These are phyloP conservation scores for Talaromyces rugulosus DNA, from an alignment of 2,329 filamentous ascomycete genomes.

Conservation along the genomic window DNA sequence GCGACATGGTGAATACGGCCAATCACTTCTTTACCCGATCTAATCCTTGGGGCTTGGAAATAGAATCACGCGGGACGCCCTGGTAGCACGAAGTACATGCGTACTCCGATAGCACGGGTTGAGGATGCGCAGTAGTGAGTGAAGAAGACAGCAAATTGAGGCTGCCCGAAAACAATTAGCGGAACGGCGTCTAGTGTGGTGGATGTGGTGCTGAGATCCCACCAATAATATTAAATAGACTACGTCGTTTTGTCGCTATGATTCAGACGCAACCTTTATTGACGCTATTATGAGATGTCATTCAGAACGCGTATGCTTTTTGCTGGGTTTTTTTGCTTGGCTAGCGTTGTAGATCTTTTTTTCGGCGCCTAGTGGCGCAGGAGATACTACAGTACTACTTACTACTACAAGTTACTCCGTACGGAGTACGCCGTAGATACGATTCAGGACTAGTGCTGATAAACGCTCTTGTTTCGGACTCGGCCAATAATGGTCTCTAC, in stretches of 20 bases:
- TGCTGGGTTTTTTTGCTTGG: not conserved
- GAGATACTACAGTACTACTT: not conserved
- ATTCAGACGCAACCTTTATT: not conserved
- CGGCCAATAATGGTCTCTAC: not conserved
- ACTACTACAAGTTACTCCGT: not conserved
- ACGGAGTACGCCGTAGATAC: too few relatives aligned
- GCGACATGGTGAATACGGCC: not conserved
- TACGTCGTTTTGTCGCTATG: not conserved
- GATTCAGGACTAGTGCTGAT: not conserved
- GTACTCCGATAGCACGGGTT: not conserved
- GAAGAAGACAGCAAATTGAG: not conserved
- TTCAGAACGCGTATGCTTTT: not conserved
- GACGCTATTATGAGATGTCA: not conserved
- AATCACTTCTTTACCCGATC: constrained; percentile 1
- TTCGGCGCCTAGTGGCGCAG: not conserved
- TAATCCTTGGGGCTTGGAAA: not conserved
- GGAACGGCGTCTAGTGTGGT: not conserved
- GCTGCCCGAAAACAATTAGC: not conserved
- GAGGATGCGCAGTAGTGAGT: not conserved
- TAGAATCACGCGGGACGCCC: not conserved
- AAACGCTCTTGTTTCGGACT: not conserved
- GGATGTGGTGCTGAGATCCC: not conserved
- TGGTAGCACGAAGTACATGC: not conserved
- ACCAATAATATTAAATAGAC: not conserved
- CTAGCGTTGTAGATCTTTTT: not conserved